Conservation (phyloP, 345 rosid genomes). For the Clausena lansium region DNA sequence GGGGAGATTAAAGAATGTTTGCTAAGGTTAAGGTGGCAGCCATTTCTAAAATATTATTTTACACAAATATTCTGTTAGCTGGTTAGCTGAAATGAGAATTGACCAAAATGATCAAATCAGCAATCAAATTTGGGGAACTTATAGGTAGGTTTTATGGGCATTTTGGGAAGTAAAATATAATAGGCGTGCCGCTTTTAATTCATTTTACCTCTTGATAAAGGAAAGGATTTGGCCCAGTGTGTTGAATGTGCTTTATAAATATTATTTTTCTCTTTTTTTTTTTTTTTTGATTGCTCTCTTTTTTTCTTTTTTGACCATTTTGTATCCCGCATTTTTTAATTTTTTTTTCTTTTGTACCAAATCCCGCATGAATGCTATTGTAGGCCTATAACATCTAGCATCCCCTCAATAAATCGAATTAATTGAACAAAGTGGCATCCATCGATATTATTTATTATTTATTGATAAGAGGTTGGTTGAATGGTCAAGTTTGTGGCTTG, state of each 20-base stretch:
- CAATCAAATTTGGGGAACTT: not conserved
- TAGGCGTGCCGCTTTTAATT: conserved; percentile 11
- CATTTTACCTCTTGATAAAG: conserved; percentile 3
- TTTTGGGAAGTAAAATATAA: not conserved
- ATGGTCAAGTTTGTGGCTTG: too few relatives aligned
- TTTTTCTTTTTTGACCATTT: conserved; percentile 15
- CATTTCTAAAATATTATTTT: not conserved
- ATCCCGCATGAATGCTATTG: not conserved
- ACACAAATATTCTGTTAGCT: not conserved
- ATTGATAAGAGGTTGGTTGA: too few relatives aligned
- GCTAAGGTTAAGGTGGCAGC: not conserved
- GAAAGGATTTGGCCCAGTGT: not conserved
- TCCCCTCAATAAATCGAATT: too few relatives aligned
- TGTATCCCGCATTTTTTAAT: not conserved
- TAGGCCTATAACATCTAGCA: not conserved
- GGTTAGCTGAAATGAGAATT: not conserved
- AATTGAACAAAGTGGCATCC: too few relatives aligned
- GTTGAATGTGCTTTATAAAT: not conserved
- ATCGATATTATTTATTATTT: too few relatives aligned
- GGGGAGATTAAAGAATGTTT: not conserved
- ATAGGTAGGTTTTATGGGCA: not conserved
- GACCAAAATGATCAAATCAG: conserved; percentile 6
- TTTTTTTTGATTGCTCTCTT: too few relatives aligned
- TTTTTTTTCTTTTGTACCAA: not conserved
- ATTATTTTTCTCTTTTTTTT: conserved; percentile 1